Evolutionary conservation across 306 rosid genomes (phyloP).

Genomic region (Quercus suber): DNA sequence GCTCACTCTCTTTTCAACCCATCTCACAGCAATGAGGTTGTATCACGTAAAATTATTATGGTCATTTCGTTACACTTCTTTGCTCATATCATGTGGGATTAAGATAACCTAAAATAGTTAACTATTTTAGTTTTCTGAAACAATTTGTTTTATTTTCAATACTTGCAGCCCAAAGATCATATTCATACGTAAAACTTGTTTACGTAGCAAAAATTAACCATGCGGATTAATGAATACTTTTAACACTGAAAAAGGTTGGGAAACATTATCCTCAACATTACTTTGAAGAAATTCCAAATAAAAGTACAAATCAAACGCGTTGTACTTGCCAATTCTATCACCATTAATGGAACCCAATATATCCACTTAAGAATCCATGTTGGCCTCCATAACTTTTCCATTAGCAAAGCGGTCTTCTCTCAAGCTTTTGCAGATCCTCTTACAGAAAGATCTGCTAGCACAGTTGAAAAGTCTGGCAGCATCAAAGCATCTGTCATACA

Average conservation of each 20-base stretch:
- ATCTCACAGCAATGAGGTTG: too few relatives aligned
- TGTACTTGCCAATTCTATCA: neutral
- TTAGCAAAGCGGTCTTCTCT: constrained; percentile 57
- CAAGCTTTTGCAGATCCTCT: constrained; percentile 66
- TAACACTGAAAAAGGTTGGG: neutral
- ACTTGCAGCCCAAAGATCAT: neutral
- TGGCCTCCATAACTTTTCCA: constrained; percentile 49
- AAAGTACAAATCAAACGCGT: neutral
- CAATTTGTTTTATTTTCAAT: neutral
- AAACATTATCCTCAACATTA: neutral
- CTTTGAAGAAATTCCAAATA: neutral
- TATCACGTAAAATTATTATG: too few relatives aligned
- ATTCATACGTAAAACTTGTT: neutral
- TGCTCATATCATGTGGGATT: too few relatives aligned
- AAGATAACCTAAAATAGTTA: neutral
- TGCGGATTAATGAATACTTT: neutral
- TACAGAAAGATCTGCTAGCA: constrained; percentile 68
- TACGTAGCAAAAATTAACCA: neutral
- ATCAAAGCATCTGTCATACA: constrained; percentile 50
- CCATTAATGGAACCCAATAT: constrained; percentile 9
- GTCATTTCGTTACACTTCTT: too few relatives aligned
- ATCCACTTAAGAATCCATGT: constrained; percentile 31
- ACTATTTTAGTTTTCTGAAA: neutral
- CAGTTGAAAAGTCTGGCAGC: constrained; percentile 43
- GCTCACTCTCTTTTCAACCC: too few relatives aligned